Evolutionary conservation across 306 rosid genomes (phyloP).

Genomic region (Sphenostylis stenocarpa): DNA sequence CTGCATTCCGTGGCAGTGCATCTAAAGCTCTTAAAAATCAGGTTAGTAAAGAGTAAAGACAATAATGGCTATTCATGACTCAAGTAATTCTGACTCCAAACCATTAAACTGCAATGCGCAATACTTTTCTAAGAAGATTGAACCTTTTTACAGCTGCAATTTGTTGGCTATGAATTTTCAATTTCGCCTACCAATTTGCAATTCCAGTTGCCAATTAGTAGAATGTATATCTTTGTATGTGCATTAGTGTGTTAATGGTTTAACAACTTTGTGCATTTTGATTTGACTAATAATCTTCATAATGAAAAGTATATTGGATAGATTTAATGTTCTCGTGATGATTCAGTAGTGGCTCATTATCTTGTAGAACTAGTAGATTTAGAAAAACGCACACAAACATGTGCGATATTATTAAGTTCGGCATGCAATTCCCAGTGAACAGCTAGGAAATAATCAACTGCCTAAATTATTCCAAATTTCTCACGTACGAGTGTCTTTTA

Average conservation of each 20-base stretch:
- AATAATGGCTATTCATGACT: slow-evolving; percentile 12
- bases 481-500: slow-evolving; percentile 11
- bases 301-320: background rate
- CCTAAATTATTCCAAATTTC: slow-evolving; percentile 10
- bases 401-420: background rate
- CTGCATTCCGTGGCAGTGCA: slow-evolving; percentile 72
- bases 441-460: slow-evolving; percentile 5
- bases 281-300: background rate
- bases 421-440: slow-evolving; percentile 24
- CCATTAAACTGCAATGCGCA: background rate
- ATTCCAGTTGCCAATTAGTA: background rate
- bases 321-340: background rate
- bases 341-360: background rate
- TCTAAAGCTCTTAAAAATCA: slow-evolving; percentile 65
- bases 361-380: background rate
- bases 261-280: background rate
- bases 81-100: background rate
- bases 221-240: background rate
- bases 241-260: background rate
- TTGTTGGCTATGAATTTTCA: background rate
- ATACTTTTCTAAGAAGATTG: background rate
- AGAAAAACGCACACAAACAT: background rate
- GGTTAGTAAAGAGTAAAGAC: slow-evolving; percentile 43
- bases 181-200: background rate
- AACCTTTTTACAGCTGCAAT: background rate